Conservation (phyloP, 768 basidiomycete genomes). For the Pleurotus citrinopileatus region DNA sequence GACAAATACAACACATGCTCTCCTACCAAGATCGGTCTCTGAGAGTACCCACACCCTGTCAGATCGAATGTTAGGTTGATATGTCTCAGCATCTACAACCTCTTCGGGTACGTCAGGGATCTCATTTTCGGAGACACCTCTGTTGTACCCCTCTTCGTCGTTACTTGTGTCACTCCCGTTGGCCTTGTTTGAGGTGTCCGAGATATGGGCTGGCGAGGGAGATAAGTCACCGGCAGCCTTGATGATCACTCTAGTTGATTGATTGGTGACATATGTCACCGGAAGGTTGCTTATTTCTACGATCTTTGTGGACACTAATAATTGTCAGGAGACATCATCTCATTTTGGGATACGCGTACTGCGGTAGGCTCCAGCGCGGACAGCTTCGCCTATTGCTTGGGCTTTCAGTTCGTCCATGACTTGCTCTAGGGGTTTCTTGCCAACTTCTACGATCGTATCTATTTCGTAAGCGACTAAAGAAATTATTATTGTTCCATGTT, state of each 20-base stretch:
- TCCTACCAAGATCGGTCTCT: constrained; percentile 39
- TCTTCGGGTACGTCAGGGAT: constrained; percentile 12
- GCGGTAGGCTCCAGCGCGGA: constrained; percentile 42
- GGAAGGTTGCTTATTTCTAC: constrained; percentile 43
- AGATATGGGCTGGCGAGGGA: constrained; percentile 9
- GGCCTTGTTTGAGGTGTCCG: constrained; percentile 10
- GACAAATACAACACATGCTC: neutral
- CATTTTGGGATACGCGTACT: constrained; percentile 23
- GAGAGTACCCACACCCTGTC: constrained; percentile 41
- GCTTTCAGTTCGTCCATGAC: constrained; percentile 31
- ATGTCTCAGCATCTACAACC: constrained; percentile 26
- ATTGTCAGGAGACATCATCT: neutral
- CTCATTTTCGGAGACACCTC: constrained; percentile 16
- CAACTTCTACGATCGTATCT: constrained; percentile 28
- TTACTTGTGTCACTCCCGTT: constrained; percentile 8
- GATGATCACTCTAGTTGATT: constrained; percentile 53
- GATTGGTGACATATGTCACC: constrained; percentile 44
- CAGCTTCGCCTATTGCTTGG: constrained; percentile 40
- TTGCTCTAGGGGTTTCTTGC: constrained; percentile 13
- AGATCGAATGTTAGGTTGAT: constrained; percentile 31
- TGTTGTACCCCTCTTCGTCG: constrained; percentile 15
- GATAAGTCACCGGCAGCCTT: constrained; percentile 56
- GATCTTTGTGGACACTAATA: constrained; percentile 26
- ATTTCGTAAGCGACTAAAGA: constrained; percentile 26
- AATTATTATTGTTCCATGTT: neutral